Percentiles rank a stretch among this genome's conserved stretches.
phyloP scores from a whole-genome alignment of 306 rosid genomes.

The Fragaria vesca region DNA sequence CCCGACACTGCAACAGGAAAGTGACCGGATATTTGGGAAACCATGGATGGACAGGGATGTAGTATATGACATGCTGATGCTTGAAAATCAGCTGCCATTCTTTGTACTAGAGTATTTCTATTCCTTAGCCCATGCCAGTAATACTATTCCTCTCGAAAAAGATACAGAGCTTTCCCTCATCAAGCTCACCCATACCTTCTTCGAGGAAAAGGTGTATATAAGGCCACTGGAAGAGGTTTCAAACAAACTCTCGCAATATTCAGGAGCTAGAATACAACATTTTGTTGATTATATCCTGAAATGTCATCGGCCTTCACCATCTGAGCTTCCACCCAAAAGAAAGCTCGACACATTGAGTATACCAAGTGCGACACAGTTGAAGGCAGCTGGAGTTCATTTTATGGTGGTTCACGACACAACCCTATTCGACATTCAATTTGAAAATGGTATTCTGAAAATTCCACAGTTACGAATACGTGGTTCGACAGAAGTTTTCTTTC shows the following conservation, averaged over 20 bases:
- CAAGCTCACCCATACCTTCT: neutral
- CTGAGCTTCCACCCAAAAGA: neutral
- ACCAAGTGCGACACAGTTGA: constrained; percentile 22
- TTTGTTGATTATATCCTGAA: constrained; percentile 5
- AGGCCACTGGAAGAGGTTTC: neutral
- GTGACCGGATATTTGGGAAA: constrained; percentile 29
- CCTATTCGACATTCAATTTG: constrained; percentile 16
- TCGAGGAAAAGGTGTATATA: neutral
- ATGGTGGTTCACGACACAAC: constrained; percentile 1
- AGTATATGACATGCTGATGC: constrained; percentile 23
- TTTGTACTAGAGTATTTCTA: constrained; percentile 31
- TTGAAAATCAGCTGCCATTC: constrained; percentile 48
- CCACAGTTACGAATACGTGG: constrained; percentile 21
- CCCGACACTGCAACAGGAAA: neutral
- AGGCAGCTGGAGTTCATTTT: constrained; percentile 21
- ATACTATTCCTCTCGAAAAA: neutral
- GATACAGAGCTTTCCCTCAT: neutral
- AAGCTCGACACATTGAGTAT: constrained; percentile 13
- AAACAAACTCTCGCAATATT: neutral
- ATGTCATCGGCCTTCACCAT: constrained; percentile 15
- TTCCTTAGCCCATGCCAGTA: neutral
- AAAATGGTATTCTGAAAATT: constrained; percentile 20
- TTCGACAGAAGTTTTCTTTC: constrained; percentile 2
- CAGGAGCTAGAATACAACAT: neutral
- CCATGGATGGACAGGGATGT: constrained; percentile 34